Evolutionary conservation across 345 rosid species (phyloP), one percentile per base, ranked within the genome.

Genomic region (Syzygium aqueum): DNA sequence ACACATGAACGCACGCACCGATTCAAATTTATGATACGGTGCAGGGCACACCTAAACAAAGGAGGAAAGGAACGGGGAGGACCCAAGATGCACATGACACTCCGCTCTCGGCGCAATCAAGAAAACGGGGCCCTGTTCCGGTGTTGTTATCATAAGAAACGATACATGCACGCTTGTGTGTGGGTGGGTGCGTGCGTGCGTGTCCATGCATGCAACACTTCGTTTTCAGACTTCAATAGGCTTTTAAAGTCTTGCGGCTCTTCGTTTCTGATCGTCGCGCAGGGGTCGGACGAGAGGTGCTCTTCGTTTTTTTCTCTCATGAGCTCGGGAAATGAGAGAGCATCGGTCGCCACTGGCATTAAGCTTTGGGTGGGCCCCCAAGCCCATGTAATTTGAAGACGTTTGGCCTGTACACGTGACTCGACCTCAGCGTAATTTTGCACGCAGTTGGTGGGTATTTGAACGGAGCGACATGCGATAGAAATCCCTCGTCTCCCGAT

Each of bases 31-130:
- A 73, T 73, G 80, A 11, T 25, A 10, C 80, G 0, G 80, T 73
- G 37, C 80, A 33, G 25, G 25, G 2, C 49, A 40, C 80, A 37
- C 49, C 80, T 73, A 73, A 19, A 84, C 85, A 27, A 13, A n/a
- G 13, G 22, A n/a, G 19, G 46, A 77, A 49, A 16, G 54, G 19
- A 83, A 49, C 43, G 77, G 87, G 77, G n/a, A 85, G 3, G 87
- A 91, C 84, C 89, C 91, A 89, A 87, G 91, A 85, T 37, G 84
- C 91, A 90, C 93, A 86, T 93, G 93, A 88, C 89, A 89, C 90
- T 87, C 91, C 94, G 86, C 91, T 89, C 89, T 92, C 90, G 83
- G 49, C 37, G 59, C 85, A 84, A 84, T 84, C 85, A 84, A 84
- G 46, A 19, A 11, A 73, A 73, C 61, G 27, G 61, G 85, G 23